These are phyloP conservation scores for Microsporum audouinii DNA, from an alignment of 2,329 filamentous ascomycete genomes.

Conservation along the genomic window DNA sequence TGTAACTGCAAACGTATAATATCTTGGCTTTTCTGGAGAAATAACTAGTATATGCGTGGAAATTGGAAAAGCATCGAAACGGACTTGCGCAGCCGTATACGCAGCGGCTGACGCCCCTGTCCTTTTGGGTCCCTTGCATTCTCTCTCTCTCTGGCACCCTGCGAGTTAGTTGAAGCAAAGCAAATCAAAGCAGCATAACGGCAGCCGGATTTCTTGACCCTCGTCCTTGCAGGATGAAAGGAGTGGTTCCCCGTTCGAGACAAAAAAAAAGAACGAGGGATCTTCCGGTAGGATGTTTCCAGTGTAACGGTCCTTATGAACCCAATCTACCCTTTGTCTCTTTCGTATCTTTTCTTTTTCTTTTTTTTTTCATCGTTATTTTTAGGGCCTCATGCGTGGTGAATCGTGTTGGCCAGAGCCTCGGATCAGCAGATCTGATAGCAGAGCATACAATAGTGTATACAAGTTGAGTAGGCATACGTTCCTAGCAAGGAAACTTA, in stretches of 20 bases:
- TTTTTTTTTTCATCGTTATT: not conserved
- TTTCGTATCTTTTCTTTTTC: not conserved
- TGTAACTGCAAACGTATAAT: constrained; percentile 1
- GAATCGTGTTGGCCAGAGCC: not conserved
- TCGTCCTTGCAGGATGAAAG: not conserved
- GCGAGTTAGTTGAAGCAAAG: not conserved
- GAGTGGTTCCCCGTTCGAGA: not conserved
- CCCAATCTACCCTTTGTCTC: not conserved
- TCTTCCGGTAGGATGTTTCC: not conserved
- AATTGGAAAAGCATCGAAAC: not conserved
- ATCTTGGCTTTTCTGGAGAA: not conserved
- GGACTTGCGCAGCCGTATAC: not conserved
- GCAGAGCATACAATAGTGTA: not conserved
- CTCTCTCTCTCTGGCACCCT: not conserved
- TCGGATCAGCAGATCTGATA: not conserved
- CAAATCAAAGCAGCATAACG: not conserved
- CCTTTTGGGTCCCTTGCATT: not conserved
- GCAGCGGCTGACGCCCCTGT: not conserved
- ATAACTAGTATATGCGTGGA: not conserved
- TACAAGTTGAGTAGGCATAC: not conserved
- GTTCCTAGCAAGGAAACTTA: not conserved
- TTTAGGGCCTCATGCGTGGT: not conserved
- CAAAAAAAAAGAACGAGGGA: not conserved
- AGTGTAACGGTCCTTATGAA: not conserved
- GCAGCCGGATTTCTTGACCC: not conserved